Evolutionary conservation across 164 flowering plant species (phyloP), one percentile per base, ranked within the genome.

Genomic region (Nymphaea thermarum): DNA sequence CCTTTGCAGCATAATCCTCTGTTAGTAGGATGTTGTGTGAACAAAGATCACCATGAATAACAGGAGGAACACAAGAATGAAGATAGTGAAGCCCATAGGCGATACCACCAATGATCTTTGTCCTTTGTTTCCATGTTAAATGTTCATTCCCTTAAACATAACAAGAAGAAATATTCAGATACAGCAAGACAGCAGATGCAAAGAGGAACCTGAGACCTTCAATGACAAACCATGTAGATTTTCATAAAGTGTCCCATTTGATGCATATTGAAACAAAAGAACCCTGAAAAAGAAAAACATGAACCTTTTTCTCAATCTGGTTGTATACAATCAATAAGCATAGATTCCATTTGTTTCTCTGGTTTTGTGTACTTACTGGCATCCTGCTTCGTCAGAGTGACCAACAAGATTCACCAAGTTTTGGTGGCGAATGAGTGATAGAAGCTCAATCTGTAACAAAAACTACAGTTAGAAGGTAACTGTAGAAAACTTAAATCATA

Each of bases 1-100:
- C 64, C 41, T 62, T 62, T 11, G 64, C 64, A 17, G 64, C 64
- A 62, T 62, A 62, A 62, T 62, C 64, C 42, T 62, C 64, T 62
- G 64, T 62, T 17, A 62, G 64, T 12, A 62, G 18, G 42, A 62
- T 0, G 64, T 6, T 62, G 0, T 41, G 64, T 62, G 64, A 62
- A 62, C 42, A 17, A 41, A 62, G 64, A 62, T 62, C 42, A 8
- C 64, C 64, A 41, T 62, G 64, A 62, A 10, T 62, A 10, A 62
- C n/a, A 62, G 64, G 42, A 62, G 64, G 64, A 11, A 10, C 64
- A 62, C 64, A 62, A 6, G 64, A 62, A 62, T 62, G 64, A 17
- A 62, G 64, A 62, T 17, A 62, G 7, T 12, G 10, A 17, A 62
- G 64, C 8, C 64, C 64, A 62, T 62, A 17, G n/a, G 64, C 64